Evolutionary conservation across 495 filamentous ascomycete genomes (phyloP).

Genomic region (Thozetella sp.): DNA sequence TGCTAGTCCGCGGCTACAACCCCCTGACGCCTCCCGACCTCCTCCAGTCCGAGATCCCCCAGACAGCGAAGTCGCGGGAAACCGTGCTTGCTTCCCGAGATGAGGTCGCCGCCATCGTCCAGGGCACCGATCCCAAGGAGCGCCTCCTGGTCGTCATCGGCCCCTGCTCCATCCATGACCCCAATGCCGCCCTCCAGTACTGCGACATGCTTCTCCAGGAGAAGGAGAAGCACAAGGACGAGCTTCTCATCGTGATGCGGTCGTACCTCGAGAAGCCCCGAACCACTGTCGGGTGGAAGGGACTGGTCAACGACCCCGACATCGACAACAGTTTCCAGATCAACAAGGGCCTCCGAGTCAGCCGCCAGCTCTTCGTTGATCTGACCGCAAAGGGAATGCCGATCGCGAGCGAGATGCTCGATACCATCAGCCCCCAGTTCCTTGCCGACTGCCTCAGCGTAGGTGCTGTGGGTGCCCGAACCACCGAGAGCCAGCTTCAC

Average conservation of each 20-base stretch:
- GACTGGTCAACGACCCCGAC: conserved; percentile 97
- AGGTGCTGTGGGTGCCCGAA: conserved; percentile 92
- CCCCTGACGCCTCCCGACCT: conserved; percentile 92
- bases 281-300: conserved; percentile 99
- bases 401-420: conserved; percentile 97
- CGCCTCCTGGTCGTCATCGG: conserved; percentile 92
- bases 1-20: conserved; percentile 83
- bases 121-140: conserved; percentile 72
- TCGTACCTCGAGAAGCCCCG: conserved; percentile 98
- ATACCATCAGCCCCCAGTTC: conserved; percentile 98
- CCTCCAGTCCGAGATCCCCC: conserved; percentile 90
- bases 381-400: conserved; percentile 95
- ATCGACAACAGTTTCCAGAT: conserved; percentile 99
- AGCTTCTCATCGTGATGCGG: conserved; percentile 95
- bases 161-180: conserved; percentile 98
- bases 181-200: conserved; percentile 89
- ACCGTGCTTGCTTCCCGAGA: conserved; percentile 82
- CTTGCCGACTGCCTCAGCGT: conserved; percentile 90
- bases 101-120: conserved; percentile 79
- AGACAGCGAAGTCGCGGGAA: conserved; percentile 73
- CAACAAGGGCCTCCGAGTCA: conserved; percentile 90
- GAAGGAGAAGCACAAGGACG: conserved; percentile 87
- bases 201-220: conserved; percentile 78
- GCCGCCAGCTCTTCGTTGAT: conserved; percentile 92
- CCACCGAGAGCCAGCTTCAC: conserved; percentile 94